Percentiles rank a stretch among this genome's conserved stretches.
These are phyloP conservation scores for Apophysomyces sp. DNA, from an alignment of 371 early-diverging fungal genomes.

Conservation along the genomic window DNA sequence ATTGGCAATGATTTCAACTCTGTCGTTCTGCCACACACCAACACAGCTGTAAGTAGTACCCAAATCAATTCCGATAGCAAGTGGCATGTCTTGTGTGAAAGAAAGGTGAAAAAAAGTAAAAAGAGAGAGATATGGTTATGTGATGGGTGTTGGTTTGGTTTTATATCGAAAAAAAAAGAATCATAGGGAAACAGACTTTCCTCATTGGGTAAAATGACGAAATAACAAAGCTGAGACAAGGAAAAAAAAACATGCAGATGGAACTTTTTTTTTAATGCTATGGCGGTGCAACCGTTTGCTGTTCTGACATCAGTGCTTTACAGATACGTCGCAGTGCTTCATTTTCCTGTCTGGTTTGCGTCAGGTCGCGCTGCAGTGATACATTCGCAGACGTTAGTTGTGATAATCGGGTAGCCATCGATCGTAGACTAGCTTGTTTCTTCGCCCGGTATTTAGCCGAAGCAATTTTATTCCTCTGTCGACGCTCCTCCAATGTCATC, in stretches of 20 bases:
- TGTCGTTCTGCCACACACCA: constrained; percentile 59
- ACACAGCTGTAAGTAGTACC: constrained; percentile 73
- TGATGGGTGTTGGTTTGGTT: constrained; percentile 2
- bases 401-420: constrained; percentile 40
- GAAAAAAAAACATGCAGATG: constrained; percentile 1
- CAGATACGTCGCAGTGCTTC: constrained; percentile 30
- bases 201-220: background rate
- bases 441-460: constrained; percentile 55
- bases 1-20: constrained; percentile 87
- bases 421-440: constrained; percentile 45
- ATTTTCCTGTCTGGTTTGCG: constrained; percentile 38
- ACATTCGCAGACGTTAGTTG: constrained; percentile 37
- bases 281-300: background rate
- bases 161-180: constrained; percentile 2
- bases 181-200: background rate
- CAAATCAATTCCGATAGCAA: constrained; percentile 63
- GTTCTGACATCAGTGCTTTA: constrained; percentile 18
- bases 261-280: background rate
- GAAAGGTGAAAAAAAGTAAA: background rate
- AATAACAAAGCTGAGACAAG: background rate
- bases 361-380: constrained; percentile 29
- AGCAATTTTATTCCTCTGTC: constrained; percentile 52
- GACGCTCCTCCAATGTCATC: constrained; percentile 32
- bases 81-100: constrained; percentile 15
- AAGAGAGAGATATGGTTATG: background rate